A percentile compares a stretch with the other conserved stretches of the same genome.
phyloP scores from a whole-genome alignment of 1,284 basidiomycete genomes.

The Puccinia novopanici region DNA sequence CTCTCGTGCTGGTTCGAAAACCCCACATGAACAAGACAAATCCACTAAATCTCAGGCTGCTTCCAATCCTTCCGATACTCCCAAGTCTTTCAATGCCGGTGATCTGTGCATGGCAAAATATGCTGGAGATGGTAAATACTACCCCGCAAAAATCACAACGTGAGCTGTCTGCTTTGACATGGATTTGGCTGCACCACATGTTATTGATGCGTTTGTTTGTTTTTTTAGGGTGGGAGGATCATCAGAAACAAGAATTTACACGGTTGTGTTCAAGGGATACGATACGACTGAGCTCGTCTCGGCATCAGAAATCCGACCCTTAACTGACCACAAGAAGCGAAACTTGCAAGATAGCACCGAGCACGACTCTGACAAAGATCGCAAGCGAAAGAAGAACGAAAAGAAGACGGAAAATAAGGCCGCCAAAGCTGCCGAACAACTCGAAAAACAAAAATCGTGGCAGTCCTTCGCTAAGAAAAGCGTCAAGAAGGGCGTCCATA shows the following conservation, averaged over 20 bases:
- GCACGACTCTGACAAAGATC: constrained; percentile 54
- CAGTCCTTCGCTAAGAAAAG: constrained; percentile 97
- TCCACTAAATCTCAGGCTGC: constrained; percentile 49
- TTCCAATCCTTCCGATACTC: constrained; percentile 52
- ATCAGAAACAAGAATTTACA: constrained; percentile 80
- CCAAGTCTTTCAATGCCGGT: constrained; percentile 67
- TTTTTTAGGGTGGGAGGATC: constrained; percentile 74
- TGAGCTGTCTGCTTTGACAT: neutral
- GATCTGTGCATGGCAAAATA: constrained; percentile 92
- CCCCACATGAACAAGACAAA: constrained; percentile 12
- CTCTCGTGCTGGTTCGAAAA: constrained; percentile 47
- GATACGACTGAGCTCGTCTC: constrained; percentile 89
- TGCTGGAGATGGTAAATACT: constrained; percentile 82
- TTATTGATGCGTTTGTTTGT: neutral
- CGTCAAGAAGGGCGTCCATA: constrained; percentile 89
- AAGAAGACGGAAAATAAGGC: constrained; percentile 86
- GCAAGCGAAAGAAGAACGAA: constrained; percentile 92
- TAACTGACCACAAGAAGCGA: constrained; percentile 55
- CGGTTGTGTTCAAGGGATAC: constrained; percentile 92
- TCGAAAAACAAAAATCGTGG: constrained; percentile 85
- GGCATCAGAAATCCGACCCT: constrained; percentile 61
- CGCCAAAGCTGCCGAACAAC: constrained; percentile 85
- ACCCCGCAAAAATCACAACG: constrained; percentile 80
- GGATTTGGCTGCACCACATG: neutral
- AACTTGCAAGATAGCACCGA: constrained; percentile 47